Conservation (phyloP, 2,329 filamentous ascomycete genomes). For the Fusarium dlaminii region DNA sequence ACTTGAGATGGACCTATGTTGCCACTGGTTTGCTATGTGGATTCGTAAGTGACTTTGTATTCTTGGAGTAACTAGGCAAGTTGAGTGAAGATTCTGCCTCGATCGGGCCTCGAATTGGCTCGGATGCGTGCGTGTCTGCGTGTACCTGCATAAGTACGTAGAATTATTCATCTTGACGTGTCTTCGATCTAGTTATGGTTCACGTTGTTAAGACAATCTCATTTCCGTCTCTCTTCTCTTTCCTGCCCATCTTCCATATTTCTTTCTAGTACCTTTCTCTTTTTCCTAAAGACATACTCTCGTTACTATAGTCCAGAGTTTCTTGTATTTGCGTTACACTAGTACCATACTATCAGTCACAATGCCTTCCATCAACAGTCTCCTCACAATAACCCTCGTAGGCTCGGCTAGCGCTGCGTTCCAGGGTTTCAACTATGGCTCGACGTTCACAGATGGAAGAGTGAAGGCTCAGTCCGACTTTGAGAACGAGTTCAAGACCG, state of each 20-base stretch:
- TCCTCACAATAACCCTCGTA: slow-evolving; percentile 49
- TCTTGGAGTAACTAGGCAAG: slow-evolving; percentile 1
- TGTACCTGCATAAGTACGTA: slow-evolving; percentile 26
- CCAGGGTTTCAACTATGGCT: slow-evolving; percentile 80
- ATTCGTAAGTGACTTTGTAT: background rate
- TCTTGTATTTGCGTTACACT: background rate
- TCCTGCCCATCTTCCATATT: background rate
- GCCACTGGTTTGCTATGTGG: background rate
- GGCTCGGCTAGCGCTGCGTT: slow-evolving; percentile 51
- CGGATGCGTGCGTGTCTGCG: slow-evolving; percentile 10
- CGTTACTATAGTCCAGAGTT: slow-evolving; percentile 18
- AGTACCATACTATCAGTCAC: slow-evolving; percentile 5
- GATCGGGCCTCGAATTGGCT: slow-evolving; percentile 2
- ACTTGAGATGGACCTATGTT: slow-evolving; percentile 16
- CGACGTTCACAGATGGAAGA: slow-evolving; percentile 67
- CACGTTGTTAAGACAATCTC: background rate
- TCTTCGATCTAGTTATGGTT: slow-evolving; percentile 8
- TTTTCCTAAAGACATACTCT: slow-evolving; percentile 18
- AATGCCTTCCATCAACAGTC: slow-evolving; percentile 47
- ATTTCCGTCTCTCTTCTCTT: background rate
- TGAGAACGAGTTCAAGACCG: slow-evolving; percentile 74
- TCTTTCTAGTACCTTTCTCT: background rate
- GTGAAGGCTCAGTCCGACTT: slow-evolving; percentile 72
- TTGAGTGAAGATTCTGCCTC: background rate
- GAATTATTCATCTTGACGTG: slow-evolving; percentile 9